Evolutionary conservation across 805 yeast species (phyloP), one percentile per base, ranked within the genome.

Genomic region (Starmerella floricola): DNA sequence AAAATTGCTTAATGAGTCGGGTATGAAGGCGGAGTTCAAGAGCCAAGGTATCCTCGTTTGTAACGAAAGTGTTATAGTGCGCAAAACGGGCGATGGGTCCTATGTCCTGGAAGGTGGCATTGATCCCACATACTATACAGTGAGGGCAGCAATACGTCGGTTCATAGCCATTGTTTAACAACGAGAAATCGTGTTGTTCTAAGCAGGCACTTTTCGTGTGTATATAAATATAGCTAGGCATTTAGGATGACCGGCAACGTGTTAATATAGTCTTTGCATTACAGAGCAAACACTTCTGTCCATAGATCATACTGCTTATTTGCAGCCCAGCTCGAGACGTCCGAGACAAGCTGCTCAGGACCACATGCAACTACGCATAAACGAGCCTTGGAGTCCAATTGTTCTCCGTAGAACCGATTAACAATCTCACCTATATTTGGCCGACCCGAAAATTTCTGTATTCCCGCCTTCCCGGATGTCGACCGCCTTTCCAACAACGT

Each of bases 11-110:
- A 62, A 67, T 24, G 63, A 68, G 4, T 61, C 64, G 42, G 80
- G 83, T 37, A 73, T 80, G 53, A 67, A 65, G 40, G 95, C 94
- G 1, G 95, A 87, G 55, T 85, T 88, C 59, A 76, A 80, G 59
- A 93, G 95, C 41, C 95, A 86, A 59, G 97, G 97, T 58, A 77
- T 86, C 0, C 64, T 91, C 31, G 94, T 87, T 12, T 80, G 93
- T 34, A 87, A 87, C 55, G 80, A 79, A 42, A 66, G 66, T 40
- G 72, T 91, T 15, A 78, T 83, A 1, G 75, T 91, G 8, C 66
- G 84, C 41, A 88, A 88, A 57, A 68, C 81, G 2, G 78, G 72
- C 33, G 85, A 84, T 36, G 94, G 95, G 34, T 79, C 79, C 54
- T 71, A 88, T n/a, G 64, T 79, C 4, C 77, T 91, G 12, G 95